Evolutionary conservation across 148 eudicot species (phyloP).

Genomic region (Cornus florida): DNA sequence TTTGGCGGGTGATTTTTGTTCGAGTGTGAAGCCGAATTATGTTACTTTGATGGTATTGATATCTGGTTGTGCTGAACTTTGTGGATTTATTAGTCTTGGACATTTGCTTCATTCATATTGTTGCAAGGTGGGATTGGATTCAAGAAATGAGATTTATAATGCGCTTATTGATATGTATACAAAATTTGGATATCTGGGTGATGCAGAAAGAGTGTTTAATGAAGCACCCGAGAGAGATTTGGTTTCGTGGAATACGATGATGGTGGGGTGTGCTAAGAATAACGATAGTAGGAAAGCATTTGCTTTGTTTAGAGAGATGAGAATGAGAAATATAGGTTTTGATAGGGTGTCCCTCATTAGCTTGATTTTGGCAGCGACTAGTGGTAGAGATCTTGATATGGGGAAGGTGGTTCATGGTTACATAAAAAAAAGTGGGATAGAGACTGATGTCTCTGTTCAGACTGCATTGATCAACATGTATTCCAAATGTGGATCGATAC

Average conservation of each 20-base stretch:
- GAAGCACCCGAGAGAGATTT: slow-evolving; percentile 16
- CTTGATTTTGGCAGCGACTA: slow-evolving; percentile 18
- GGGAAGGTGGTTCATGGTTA: slow-evolving; percentile 21
- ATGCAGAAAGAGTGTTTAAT: slow-evolving; percentile 18
- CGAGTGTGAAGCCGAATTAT: slow-evolving; percentile 20
- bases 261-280: slow-evolving; percentile 14
- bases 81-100: slow-evolving; percentile 6
- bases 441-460: slow-evolving; percentile 12
- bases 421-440: slow-evolving; percentile 14
- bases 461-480: slow-evolving; percentile 28
- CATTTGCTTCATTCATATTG: slow-evolving; percentile 21
- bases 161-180: slow-evolving; percentile 21
- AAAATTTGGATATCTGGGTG: slow-evolving; percentile 8
- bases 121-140: slow-evolving; percentile 18
- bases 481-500: slow-evolving; percentile 10
- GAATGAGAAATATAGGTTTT: background rate
- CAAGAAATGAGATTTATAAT: slow-evolving; percentile 16
- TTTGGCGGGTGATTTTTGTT: slow-evolving; percentile 18
- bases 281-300: slow-evolving; percentile 10
- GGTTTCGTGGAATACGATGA: slow-evolving; percentile 25
- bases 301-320: slow-evolving; percentile 19
- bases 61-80: slow-evolving; percentile 21
- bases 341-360: slow-evolving; percentile 23
- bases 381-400: background rate
- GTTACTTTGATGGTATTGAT: slow-evolving; percentile 23